Evolutionary conservation across 2,329 filamentous ascomycete genomes (phyloP), one percentile per base, ranked within the genome.

Genomic region (Thielaviopsis cerberus): DNA sequence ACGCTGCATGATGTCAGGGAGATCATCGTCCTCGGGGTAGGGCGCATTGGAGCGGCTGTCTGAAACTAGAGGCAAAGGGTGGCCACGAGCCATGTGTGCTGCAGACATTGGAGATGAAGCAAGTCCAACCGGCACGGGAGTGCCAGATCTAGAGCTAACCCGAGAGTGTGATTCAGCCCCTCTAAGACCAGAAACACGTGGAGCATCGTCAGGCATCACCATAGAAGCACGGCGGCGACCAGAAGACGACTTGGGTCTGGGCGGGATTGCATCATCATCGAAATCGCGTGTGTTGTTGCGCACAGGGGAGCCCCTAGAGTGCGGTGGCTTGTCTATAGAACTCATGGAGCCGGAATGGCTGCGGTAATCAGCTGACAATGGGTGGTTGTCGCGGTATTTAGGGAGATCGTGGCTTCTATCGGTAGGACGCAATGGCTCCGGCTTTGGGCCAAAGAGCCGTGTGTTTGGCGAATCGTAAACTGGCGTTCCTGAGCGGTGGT

Each of bases 11-110:
- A 57, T 41, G 60, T 61, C 51, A 57, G 55, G 37, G 11, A 63
- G 60, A 20, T 66, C 65, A 22, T 71, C 67, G 51, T 71, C 70
- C n/a, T 71, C 67, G 2, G 70, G 69, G 59, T 72, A 72, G n/a
- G 70, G 69, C 10, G 59, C 55, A 17, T 45, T 26, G 11, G 55
- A 50, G 24, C 25, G 22, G 41, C 25, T 30, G 25, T 50, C n/a
- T 26, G 48, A 20, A 48, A 48, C 41, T 23, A 23, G 34, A 6
- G 41, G 53, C 23, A 51, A 27, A 13, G 41, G 25, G n/a, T 41
- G 24, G 17, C 58, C 56, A 26, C 56, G 55, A 6, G 53, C 27
- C 23, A 50, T 41, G n/a, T 56, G 20, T 10, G 50, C 27, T 34
- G 59, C 48, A 22, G 59, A 34, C 53, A 61, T 61, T 8, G 59